Percentiles rank a stretch among this genome's conserved stretches.
Evolutionary conservation across 306 rosid species (phyloP).

Genomic region (Malus sylvestris): DNA sequence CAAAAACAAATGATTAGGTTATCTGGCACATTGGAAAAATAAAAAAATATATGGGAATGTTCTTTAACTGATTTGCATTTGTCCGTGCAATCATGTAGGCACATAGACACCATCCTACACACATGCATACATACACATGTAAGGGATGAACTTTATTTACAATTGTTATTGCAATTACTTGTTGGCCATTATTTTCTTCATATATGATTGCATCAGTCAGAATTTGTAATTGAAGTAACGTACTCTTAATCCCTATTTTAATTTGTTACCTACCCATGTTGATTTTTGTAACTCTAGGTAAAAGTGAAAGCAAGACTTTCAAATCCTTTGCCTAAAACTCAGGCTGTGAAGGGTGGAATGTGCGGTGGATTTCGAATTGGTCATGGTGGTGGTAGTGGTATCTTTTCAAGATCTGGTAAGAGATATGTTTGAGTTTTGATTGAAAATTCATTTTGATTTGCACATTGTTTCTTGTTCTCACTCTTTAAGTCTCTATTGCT

Average conservation of each 20-base stretch:
- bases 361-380: constrained; percentile 78
- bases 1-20: not conserved
- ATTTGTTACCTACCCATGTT: not conserved
- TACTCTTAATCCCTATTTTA: constrained; percentile 4
- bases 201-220: not conserved
- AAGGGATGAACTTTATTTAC: not conserved
- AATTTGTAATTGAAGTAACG: not conserved
- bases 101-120: not conserved
- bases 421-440: constrained; percentile 3
- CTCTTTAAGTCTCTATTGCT: not conserved
- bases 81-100: not conserved
- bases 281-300: constrained; percentile 25
- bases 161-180: not conserved
- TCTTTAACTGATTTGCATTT: not conserved
- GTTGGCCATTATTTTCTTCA: not conserved
- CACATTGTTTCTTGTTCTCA: constrained; percentile 1
- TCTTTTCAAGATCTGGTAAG: constrained; percentile 45
- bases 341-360: constrained; percentile 75
- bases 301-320: constrained; percentile 86
- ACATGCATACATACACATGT: not conserved
- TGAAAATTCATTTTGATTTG: constrained; percentile 4
- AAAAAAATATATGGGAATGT: not conserved
- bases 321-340: constrained; percentile 83
- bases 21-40: not conserved
- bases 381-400: constrained; percentile 39